Base-by-base conservation (phyloP, 1,284 basidiomycete species). In the Anthracocystis panici-leucophaei region DNA sequence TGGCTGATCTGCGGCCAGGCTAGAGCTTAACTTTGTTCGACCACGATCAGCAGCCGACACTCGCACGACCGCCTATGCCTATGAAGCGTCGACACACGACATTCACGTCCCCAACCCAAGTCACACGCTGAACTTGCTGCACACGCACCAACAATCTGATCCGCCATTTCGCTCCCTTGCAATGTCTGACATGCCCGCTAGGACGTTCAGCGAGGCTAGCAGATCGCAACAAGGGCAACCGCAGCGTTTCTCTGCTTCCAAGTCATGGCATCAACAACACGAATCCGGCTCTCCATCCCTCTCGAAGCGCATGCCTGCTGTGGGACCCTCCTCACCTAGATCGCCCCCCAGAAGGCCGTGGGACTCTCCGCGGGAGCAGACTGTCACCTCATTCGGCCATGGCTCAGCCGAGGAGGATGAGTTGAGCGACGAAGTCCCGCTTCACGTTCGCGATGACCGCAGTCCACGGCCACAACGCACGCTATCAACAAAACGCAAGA, bases 321-420 rank as follows among this genome's bases (percentile, higher is more conserved):
- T 53, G 14, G 57, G 49, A 3, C 41, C 53, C 10, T 56, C 57
- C 10, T 60, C 57, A 10, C 59, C 65, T 16, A 35, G 29, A 3
- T 35, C 59, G 11, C 31, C 59, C 25, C 46, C 23, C 23, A 65
- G 58, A 23, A 61, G 56, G 45, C 56, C 62, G 33, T 54, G 68
- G 58, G 40, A 58, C 29, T 57, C 58, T 21, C 49, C 63, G 4
- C 20, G 33, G 8, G 23, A 18, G 23, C 49, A 41, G 4, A 21
- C 49, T 33, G 7, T 14, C n/a, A 14, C 35, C 6, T 31, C 29
- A 12, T 8, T 31, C 29, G 48, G 33, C 21, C 49, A 57, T 0
- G 64, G 57, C 2, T 65, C 65, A 1, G 62, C 55, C 2, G 72
- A 75, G 25, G 72, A 75, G 21, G 66, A 75, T 29, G 65, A 75